Evolutionary conservation across 768 basidiomycete species (phyloP).

Genomic region (Sporobolomyces roseus): DNA sequence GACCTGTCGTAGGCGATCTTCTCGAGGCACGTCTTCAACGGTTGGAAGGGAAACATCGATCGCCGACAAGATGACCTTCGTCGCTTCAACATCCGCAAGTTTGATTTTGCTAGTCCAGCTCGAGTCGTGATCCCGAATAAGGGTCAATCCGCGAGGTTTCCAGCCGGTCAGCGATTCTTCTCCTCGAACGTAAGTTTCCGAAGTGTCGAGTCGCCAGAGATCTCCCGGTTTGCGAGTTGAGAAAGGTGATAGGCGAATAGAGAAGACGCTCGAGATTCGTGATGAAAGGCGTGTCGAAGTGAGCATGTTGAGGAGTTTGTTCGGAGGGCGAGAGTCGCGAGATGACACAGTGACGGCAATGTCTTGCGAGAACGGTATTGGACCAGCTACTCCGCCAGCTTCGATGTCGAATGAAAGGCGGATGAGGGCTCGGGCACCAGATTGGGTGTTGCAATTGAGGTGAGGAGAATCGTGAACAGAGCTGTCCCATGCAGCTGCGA

Average conservation of each 20-base stretch:
- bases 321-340: conserved; percentile 79
- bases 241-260: conserved; percentile 72
- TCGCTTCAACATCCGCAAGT: conserved; percentile 84
- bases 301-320: conserved; percentile 69
- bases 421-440: conserved; percentile 72
- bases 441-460: conserved; percentile 76
- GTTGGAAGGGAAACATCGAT: conserved; percentile 28
- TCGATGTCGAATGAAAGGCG: conserved; percentile 72
- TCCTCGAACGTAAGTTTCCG: conserved; percentile 88
- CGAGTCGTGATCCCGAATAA: conserved; percentile 78
- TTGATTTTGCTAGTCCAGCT: conserved; percentile 67
- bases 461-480: conserved; percentile 80
- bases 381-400: conserved; percentile 77
- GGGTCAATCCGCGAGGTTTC: conserved; percentile 81
- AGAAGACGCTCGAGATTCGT: conserved; percentile 79
- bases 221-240: conserved; percentile 80
- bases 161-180: conserved; percentile 78
- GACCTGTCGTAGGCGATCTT: conserved; percentile 56
- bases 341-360: conserved; percentile 75
- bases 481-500: conserved; percentile 84
- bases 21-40: conserved; percentile 20
- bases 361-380: conserved; percentile 84
- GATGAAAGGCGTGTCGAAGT: conserved; percentile 70
- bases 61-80: conserved; percentile 66
- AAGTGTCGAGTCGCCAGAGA: conserved; percentile 90